Evolutionary conservation across 768 basidiomycete genomes (phyloP), one percentile per base, ranked within the genome.

Genomic region (Neoboletus magnificus): DNA sequence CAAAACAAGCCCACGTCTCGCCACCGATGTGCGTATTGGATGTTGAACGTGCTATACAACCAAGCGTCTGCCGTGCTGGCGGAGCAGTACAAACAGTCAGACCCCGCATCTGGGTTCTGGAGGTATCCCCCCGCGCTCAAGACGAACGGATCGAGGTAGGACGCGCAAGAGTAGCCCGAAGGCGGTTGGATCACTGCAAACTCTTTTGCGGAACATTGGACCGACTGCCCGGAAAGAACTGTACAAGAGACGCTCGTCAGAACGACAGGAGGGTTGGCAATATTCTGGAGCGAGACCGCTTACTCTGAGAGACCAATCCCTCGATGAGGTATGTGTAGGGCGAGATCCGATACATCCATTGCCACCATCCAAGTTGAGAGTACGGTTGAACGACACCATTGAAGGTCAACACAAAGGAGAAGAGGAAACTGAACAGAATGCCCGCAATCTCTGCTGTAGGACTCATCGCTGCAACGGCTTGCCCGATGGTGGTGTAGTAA

Each of bases 371-470:
- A 3, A 89, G 79, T 18, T 76, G 73, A 9, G 75, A 60, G 63
- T 74, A 85, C 8, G 87, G 87, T 61, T 89, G 87, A 4, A 89
- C 64, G 36, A 88, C 83, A 57, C 86, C 86, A 58, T 86, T 78
- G 63, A 88, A 87, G n/a, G 76, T 83, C 50, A 87, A 62, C 36
- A 85, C 79, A 60, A 87, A 85, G 0, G 82, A 79, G 62, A 86
- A 86, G 12, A 85, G 59, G 50, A 81, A 78, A 37, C 78, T 79
- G 63, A 80, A 86, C 48, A 86, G 53, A 15, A 87, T 66, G 0
- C 79, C 80, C 2, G 84, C 80, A 25, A 86, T 82, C 63, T 84
- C 82, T 0, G 82, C 76, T 25, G 76, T 82, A 0, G 87, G 79
- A 25, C 79, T 73, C 79, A 84, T 80, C 3, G 86, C 73, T 0